Base-by-base conservation (phyloP, 2,329 filamentous ascomycete species). In the Claviceps paspali region DNA sequence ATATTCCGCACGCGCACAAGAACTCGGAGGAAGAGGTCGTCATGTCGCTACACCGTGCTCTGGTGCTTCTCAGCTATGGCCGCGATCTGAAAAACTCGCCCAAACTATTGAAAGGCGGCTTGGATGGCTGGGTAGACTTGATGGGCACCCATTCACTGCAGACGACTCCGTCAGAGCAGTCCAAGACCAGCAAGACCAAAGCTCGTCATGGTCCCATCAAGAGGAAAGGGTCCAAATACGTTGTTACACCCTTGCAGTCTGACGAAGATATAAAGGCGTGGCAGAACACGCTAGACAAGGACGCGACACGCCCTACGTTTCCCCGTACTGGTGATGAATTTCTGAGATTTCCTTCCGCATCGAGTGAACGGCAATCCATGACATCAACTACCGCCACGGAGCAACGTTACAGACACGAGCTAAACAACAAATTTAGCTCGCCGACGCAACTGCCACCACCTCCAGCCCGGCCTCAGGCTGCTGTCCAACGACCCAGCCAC, bases 101-200 rank as follows among this genome's bases (percentile, higher is more conserved):
- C 0, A 82, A 85, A 38, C 65, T 98, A 23, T 63, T 98, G 2
- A 64, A 72, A 36, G 91, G 91, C 14, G 91, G 91, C 0, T 57
- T 98, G 9, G 76, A 87, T 47, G 82, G 85, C 4, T 98, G 91
- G 91, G 62, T 76, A 14, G 79, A 91, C 49, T 59, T 91, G n/a
- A 67, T 94, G 49, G 88, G 91, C 2, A 60, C 65, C 10, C 69
- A 76, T 37, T 77, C 80, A 1, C 62, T 77, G 7, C 61, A 66
- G 40, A 60, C 58, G 9, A 67, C 64, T 4, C 38, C 56, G 10
- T 62, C 63, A 4, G 33, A 29, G n/a, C 38, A 38, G 3, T 33
- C 44, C 27, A 47, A 41, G 33, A 28, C 45, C 10, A 35, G 22
- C 32, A 42, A 38, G 26, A 17, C 35, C 32, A 49, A 36, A 38